These are phyloP conservation scores for Clavulina sp. DNA, from an alignment of 768 basidiomycete genomes.

Conservation along the genomic window DNA sequence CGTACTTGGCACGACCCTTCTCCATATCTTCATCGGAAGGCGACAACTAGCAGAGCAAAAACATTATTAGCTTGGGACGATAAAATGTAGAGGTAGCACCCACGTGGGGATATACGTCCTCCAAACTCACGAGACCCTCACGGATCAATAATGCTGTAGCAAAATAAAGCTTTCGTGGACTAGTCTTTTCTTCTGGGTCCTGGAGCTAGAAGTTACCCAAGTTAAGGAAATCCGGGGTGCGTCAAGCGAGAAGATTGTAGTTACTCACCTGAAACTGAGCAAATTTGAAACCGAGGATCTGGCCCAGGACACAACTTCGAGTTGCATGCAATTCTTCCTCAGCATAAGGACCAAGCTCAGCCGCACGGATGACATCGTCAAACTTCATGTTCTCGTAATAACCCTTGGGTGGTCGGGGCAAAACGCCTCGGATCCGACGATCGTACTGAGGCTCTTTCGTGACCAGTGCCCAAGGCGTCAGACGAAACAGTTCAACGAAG, in stretches of 20 bases:
- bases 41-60: slow-evolving; percentile 31
- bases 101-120: slow-evolving; percentile 90
- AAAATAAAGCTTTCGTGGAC: slow-evolving; percentile 59
- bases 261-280: slow-evolving; percentile 62
- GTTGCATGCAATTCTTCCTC: background rate
- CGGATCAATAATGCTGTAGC: slow-evolving; percentile 77
- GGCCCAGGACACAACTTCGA: slow-evolving; percentile 48
- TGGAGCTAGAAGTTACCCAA: slow-evolving; percentile 16
- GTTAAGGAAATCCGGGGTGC: slow-evolving; percentile 8
- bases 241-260: background rate
- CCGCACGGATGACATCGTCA: slow-evolving; percentile 45
- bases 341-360: slow-evolving; percentile 21
- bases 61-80: background rate
- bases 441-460: background rate
- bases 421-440: slow-evolving; percentile 2
- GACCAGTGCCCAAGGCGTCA: slow-evolving; percentile 57
- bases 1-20: slow-evolving; percentile 43
- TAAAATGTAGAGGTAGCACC: slow-evolving; percentile 15
- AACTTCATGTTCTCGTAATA: slow-evolving; percentile 41
- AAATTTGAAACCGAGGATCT: slow-evolving; percentile 98
- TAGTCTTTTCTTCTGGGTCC: slow-evolving; percentile 41
- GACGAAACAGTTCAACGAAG: slow-evolving; percentile 71
- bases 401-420: slow-evolving; percentile 21
- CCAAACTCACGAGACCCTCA: slow-evolving; percentile 70
- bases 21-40: slow-evolving; percentile 69